Evolutionary conservation across 371 early-diverging fungal species (phyloP).

Genomic region (Syncephalis fuscata): DNA sequence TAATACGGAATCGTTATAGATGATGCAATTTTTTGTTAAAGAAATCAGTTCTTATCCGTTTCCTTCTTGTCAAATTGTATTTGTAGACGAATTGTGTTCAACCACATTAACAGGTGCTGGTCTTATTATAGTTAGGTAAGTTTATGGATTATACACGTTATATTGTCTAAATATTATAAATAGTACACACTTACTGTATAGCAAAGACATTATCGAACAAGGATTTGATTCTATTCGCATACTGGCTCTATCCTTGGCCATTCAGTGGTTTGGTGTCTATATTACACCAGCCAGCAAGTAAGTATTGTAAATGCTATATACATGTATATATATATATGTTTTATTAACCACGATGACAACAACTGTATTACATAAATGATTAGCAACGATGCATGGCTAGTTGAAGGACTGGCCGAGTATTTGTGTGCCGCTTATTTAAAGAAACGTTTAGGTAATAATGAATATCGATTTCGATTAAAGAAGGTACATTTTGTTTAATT

Average conservation of each 20-base stretch:
- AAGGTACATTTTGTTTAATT: constrained; percentile 23
- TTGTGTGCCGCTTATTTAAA: constrained; percentile 53
- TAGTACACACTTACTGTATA: constrained; percentile 52
- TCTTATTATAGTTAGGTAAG: constrained; percentile 37
- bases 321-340: background rate
- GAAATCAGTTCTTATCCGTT: constrained; percentile 82
- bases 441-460: constrained; percentile 72
- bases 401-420: constrained; percentile 58
- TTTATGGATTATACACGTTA: background rate
- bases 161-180: background rate
- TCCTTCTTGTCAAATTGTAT: constrained; percentile 68
- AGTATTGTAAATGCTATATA: constrained; percentile 2
- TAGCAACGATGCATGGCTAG: constrained; percentile 72
- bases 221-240: constrained; percentile 56
- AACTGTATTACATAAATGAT: no score
- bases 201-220: constrained; percentile 70
- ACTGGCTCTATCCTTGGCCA: constrained; percentile 53
- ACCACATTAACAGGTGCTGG: constrained; percentile 52
- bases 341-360: no score
- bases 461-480: constrained; percentile 65
- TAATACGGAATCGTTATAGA: constrained; percentile 16
- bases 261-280: constrained; percentile 89
- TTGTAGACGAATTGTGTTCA: constrained; percentile 56
- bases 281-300: constrained; percentile 60
- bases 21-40: constrained; percentile 68